phyloP scores from a whole-genome alignment of 2,329 filamentous ascomycete species.

The Trichophyton simii region DNA sequence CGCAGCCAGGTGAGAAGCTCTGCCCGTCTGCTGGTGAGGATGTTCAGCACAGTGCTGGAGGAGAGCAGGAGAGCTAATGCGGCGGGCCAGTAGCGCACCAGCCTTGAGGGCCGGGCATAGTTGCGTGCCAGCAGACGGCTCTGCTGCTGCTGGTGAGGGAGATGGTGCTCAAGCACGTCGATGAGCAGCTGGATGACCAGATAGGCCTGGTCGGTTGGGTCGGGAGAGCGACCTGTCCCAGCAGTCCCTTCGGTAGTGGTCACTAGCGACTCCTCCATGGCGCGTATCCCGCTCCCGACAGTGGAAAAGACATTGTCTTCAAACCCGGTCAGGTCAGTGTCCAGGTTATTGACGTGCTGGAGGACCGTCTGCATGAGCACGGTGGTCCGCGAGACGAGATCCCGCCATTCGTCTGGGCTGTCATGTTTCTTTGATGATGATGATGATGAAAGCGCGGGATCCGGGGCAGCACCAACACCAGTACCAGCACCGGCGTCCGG shows the following conservation, averaged over 20 bases:
- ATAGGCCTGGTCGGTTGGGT: conserved; percentile 14
- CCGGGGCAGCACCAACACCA: background rate
- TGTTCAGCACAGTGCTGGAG: conserved; percentile 70
- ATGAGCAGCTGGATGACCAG: conserved; percentile 26
- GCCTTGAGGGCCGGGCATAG: conserved; percentile 61
- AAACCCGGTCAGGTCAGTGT: conserved; percentile 42
- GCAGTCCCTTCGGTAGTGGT: conserved; percentile 26
- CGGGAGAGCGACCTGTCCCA: conserved; percentile 14
- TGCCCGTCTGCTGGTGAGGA: conserved; percentile 60
- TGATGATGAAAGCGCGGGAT: background rate
- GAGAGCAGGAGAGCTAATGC: conserved; percentile 59
- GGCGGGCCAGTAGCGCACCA: conserved; percentile 84
- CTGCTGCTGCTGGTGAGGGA: conserved; percentile 53
- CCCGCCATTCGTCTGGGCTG: conserved; percentile 49
- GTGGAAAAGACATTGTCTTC: conserved; percentile 43
- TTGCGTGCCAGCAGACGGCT: conserved; percentile 45
- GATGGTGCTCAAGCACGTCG: conserved; percentile 52
- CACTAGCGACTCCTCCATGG: conserved; percentile 37
- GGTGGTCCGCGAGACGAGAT: conserved; percentile 65
- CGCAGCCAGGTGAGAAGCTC: conserved; percentile 70
- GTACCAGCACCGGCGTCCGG: too few species aligned
- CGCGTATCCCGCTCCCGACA: conserved; percentile 50
- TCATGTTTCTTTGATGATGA: conserved; percentile 22
- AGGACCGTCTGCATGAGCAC: conserved; percentile 78
- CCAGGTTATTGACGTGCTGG: conserved; percentile 53